Percentiles rank a stretch among this genome's conserved stretches.
phyloP scores from a whole-genome alignment of 139 green algal species.

The Coelastrella sp. region DNA sequence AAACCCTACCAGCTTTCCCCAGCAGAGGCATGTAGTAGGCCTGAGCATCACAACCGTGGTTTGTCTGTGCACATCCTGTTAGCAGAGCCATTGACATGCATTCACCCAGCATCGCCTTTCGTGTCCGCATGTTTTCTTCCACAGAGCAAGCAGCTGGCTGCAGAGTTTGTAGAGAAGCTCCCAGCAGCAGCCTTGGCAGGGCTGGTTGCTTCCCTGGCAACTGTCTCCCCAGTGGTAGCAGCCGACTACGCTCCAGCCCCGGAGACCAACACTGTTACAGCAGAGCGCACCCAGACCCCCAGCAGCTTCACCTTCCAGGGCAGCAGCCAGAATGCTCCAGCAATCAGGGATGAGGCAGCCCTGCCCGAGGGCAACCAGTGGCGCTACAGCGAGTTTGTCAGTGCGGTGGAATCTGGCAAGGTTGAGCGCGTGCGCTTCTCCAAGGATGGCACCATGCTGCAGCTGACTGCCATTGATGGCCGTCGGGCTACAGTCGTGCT shows the following conservation, averaged over 20 bases:
- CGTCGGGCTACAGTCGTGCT: constrained; percentile 81
- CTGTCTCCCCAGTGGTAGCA: constrained; percentile 48
- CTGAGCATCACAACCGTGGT: too few species aligned
- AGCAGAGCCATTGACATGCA: too few species aligned
- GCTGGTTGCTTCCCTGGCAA: constrained; percentile 64
- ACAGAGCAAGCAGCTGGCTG: constrained; percentile 53
- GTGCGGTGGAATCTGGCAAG: constrained; percentile 91
- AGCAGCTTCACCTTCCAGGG: constrained; percentile 42
- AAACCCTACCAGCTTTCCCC: too few species aligned
- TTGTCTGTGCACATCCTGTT: too few species aligned
- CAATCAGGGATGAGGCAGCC: constrained; percentile 55
- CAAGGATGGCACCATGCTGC: constrained; percentile 94
- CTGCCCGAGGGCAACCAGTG: constrained; percentile 98
- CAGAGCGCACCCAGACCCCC: constrained; percentile 45
- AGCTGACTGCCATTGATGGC: constrained; percentile 87
- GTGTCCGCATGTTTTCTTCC: neutral
- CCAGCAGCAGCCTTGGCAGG: constrained; percentile 69
- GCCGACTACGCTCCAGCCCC: constrained; percentile 66
- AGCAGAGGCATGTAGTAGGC: too few species aligned
- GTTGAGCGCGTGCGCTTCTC: constrained; percentile 98
- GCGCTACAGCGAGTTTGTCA: constrained; percentile 98
- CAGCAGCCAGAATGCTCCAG: constrained; percentile 46
- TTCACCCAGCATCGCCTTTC: too few species aligned
- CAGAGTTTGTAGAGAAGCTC: constrained; percentile 60
- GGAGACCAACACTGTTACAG: constrained; percentile 40